Evolutionary conservation across 306 rosid species (phyloP).

Genomic region (Cucumis hystrix): DNA sequence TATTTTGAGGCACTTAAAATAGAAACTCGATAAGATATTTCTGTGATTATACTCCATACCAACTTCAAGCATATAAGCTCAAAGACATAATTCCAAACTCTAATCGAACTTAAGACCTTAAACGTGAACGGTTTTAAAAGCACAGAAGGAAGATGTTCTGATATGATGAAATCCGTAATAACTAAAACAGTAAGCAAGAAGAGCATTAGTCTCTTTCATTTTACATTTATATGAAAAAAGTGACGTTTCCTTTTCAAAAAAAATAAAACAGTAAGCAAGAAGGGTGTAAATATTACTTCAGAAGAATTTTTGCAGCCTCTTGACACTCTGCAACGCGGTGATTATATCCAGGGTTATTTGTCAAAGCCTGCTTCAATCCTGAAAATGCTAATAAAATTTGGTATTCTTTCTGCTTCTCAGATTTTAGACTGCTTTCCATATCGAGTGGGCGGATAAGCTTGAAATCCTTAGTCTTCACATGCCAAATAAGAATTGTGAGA

Average conservation of each 20-base stretch:
- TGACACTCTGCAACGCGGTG: conserved; percentile 77
- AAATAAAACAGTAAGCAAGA: not conserved
- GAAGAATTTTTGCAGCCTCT: conserved; percentile 71
- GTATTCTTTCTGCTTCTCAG: conserved; percentile 18
- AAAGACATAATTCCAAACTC: not conserved
- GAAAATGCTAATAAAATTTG: conserved; percentile 81
- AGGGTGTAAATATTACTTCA: conserved; percentile 33
- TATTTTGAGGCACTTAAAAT: not conserved
- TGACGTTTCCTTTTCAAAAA: too few relatives aligned
- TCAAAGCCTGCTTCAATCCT: conserved; percentile 79
- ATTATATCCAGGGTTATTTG: conserved; percentile 74
- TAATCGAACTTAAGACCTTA: not conserved
- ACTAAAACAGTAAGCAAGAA: not conserved
- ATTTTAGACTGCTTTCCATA: conserved; percentile 13
- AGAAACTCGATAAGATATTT: not conserved
- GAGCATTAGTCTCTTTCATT: not conserved
- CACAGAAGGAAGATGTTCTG: not conserved
- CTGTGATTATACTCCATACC: not conserved
- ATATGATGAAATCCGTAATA: not conserved
- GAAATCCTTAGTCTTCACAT: conserved; percentile 65
- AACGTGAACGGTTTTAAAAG: not conserved
- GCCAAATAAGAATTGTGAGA: conserved; percentile 17
- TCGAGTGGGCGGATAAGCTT: conserved; percentile 40
- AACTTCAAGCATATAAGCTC: not conserved
- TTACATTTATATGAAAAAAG: too few relatives aligned